Evolutionary conservation across 2,329 filamentous ascomycete genomes (phyloP), one percentile per base, ranked within the genome.

Genomic region (Fusarium sp.): DNA sequence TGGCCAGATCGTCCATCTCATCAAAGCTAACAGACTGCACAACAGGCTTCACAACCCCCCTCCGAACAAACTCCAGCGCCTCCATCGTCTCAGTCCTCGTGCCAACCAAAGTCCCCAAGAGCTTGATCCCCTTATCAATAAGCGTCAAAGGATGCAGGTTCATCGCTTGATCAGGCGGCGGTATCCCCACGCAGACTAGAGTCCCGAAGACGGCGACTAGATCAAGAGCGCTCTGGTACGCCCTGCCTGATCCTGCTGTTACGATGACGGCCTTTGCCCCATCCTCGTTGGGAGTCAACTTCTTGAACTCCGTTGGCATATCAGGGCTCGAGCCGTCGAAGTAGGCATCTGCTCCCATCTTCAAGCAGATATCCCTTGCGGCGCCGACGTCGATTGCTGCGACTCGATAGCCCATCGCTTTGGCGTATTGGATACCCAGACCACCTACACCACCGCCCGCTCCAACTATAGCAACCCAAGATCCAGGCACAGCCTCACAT

Each of bases 391-490:
- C 81, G 18, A 83, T 67, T 9, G 80, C 81, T 25, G 82, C 75
- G 1, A 82, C 78, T 0, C 79, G 77, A 32, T 79, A 80, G 2
- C 82, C 82, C 81, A 83, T 83, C 1, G 81, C 79, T 44, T 73
- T 77, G 2, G 80, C 82, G 57, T 77, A 83, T 34, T 79, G 76
- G 4, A 83, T 73, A 0, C 77, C 81, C 29, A 83, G 64, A 7
- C 77, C 76, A 0, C 81, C 82, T 3, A 83, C 79, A 1, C 82
- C 82, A 7, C 81, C 81, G 0, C 77, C 81, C 4, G 76, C 81
- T 3, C 82, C 82, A 0, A 77, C 73, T 8, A 84, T 73, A 1
- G 76, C 79, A 2, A 83, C 64, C 75, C 76, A 81, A 54, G 79
- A 74, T 4, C 81, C 81, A 0, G 79, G 78, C 0, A 61, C 70